A percentile compares a stretch with the other conserved stretches of the same genome.
Conservation (phyloP, 2,329 filamentous ascomycete species). For the Alternaria hordeiaustralica region DNA sequence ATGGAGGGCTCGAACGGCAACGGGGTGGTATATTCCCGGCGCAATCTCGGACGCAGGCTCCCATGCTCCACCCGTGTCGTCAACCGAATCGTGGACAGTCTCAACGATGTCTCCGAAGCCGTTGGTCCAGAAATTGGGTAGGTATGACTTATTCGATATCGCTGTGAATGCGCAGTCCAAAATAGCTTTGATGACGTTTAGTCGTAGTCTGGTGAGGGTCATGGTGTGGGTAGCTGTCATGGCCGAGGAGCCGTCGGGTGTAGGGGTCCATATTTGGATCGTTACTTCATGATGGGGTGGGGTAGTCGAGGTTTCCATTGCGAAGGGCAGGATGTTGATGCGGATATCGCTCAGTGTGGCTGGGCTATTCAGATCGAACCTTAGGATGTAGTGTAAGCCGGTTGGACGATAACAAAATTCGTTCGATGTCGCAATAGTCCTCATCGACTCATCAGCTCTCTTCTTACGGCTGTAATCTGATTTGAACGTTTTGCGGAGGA, state of each 20-base stretch:
- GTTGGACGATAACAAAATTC: neutral
- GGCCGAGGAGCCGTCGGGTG: neutral
- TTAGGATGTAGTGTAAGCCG: neutral
- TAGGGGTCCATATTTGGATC: neutral
- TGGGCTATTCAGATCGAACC: neutral
- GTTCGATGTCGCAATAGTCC: neutral
- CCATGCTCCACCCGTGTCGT: neutral
- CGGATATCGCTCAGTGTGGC: neutral
- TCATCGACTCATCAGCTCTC: neutral
- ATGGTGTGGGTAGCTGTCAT: neutral
- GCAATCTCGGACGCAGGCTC: neutral
- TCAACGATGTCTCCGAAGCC: neutral
- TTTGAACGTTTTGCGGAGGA: neutral
- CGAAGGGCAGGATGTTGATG: neutral
- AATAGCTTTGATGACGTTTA: neutral
- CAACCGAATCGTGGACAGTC: neutral
- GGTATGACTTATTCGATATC: neutral
- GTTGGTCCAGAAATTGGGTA: neutral
- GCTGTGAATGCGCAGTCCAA: neutral
- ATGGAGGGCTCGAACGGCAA: neutral
- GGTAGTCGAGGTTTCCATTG: neutral
- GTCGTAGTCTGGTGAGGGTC: neutral
- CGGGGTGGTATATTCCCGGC: neutral
- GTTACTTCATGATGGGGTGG: neutral
- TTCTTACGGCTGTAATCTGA: neutral